Conservation (phyloP, 2,329 filamentous ascomycete species). For the Alternaria atra region DNA sequence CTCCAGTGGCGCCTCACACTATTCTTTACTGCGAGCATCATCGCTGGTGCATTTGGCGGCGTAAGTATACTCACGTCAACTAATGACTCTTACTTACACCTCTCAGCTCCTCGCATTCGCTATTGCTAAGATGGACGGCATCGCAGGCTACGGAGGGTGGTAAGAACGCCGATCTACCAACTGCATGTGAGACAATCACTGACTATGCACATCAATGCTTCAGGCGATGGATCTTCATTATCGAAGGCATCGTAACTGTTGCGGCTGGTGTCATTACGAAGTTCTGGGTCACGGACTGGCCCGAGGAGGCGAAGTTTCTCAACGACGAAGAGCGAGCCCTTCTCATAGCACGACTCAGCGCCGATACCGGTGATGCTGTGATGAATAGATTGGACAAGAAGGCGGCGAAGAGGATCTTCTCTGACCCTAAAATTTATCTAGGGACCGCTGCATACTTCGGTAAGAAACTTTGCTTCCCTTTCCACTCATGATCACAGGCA, state of each 20-base stretch:
- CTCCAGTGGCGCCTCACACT: constrained; percentile 54
- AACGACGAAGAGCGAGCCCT: constrained; percentile 39
- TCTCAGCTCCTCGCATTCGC: constrained; percentile 51
- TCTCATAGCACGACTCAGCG: constrained; percentile 39
- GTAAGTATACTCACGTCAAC: constrained; percentile 24
- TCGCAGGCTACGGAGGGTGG: constrained; percentile 53
- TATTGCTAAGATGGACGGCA: constrained; percentile 69
- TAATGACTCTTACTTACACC: neutral
- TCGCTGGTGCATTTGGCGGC: constrained; percentile 55
- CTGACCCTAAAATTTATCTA: constrained; percentile 43
- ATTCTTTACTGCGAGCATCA: constrained; percentile 54
- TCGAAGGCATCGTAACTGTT: constrained; percentile 45
- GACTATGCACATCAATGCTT: neutral
- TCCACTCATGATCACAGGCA: neutral
- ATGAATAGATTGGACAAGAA: constrained; percentile 64
- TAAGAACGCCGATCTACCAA: neutral
- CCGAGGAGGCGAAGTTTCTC: constrained; percentile 47
- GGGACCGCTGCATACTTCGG: constrained; percentile 34
- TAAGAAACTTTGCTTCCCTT: neutral
- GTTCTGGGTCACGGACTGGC: constrained; percentile 62
- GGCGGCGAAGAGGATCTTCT: constrained; percentile 58
- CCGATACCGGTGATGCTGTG: constrained; percentile 50
- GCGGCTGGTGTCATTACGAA: constrained; percentile 56
- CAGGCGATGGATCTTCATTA: constrained; percentile 44
- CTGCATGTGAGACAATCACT: neutral